A percentile compares a stretch with the other conserved stretches of the same genome.
Conservation (phyloP, 495 filamentous ascomycete genomes). For the Daldinia decipiens region DNA sequence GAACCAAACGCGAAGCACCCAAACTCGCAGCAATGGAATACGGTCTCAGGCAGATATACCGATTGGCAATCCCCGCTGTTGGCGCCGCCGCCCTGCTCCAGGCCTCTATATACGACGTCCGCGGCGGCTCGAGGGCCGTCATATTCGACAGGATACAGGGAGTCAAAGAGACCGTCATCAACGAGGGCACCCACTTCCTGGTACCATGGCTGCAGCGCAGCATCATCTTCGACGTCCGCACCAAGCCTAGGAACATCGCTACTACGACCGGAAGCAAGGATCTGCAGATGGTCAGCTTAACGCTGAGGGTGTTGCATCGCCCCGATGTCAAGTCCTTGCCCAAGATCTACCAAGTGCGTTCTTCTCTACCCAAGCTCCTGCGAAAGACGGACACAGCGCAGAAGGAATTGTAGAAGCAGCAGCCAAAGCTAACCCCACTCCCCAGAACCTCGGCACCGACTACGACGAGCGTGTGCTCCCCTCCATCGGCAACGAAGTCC, state of each 20-base stretch:
- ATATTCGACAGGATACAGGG: slow-evolving; percentile 97
- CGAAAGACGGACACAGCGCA: background rate
- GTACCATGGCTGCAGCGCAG: slow-evolving; percentile 95
- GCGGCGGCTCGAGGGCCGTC: slow-evolving; percentile 90
- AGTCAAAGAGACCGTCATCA: slow-evolving; percentile 90
- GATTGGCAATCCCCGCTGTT: slow-evolving; percentile 75
- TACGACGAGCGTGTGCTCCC: slow-evolving; percentile 99
- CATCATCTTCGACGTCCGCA: slow-evolving; percentile 97
- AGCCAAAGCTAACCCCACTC: slow-evolving; percentile 28
- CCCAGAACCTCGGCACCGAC: slow-evolving; percentile 83
- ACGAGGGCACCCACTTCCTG: slow-evolving; percentile 97
- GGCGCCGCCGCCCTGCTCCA: slow-evolving; percentile 70
- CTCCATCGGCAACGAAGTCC: slow-evolving; percentile 99
- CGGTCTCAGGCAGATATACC: slow-evolving; percentile 61
- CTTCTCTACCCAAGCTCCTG: background rate
- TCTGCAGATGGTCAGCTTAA: slow-evolving; percentile 99
- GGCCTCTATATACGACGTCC: slow-evolving; percentile 94
- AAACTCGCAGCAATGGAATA: slow-evolving; percentile 34
- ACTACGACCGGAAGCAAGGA: slow-evolving; percentile 99
- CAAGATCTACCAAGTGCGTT: slow-evolving; percentile 94
- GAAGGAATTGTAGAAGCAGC: background rate
- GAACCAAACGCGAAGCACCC: background rate
- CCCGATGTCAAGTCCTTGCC: slow-evolving; percentile 92
- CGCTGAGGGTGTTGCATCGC: slow-evolving; percentile 91
- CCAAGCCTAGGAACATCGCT: slow-evolving; percentile 93